Evolutionary conservation across 2,329 filamentous ascomycete species (phyloP).

Genomic region (Chrysoporthe cubensis): DNA sequence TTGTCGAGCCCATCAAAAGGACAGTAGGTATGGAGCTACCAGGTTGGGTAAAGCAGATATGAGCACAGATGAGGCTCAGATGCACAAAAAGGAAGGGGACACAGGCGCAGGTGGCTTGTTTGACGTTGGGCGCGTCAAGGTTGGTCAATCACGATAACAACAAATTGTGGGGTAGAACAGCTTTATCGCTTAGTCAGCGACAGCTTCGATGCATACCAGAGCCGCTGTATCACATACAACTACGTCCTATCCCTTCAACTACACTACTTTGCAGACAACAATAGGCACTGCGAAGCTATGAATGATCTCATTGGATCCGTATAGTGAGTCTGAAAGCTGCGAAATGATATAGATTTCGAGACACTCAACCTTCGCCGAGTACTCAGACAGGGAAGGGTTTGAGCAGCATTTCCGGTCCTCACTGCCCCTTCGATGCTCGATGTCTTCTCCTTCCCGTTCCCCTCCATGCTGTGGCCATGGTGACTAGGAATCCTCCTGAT

Average conservation of each 20-base stretch:
- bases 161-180: background rate
- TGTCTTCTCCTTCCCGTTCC: no score
- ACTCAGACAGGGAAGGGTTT: background rate
- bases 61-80: background rate
- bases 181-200: background rate
- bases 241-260: conserved; percentile 34
- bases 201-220: no score
- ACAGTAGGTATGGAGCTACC: background rate
- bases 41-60: background rate
- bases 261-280: background rate
- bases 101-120: background rate
- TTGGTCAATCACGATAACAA: background rate
- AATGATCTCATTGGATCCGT: background rate
- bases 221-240: background rate
- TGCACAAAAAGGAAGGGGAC: background rate
- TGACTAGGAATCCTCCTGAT: no score
- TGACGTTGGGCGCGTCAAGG: background rate
- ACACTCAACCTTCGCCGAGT: background rate
- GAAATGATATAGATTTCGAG: background rate
- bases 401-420: no score
- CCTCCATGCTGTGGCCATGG: no score
- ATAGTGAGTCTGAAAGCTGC: background rate
- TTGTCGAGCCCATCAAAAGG: background rate
- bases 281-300: background rate
- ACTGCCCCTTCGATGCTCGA: no score